A percentile compares a stretch with the other conserved stretches of the same genome.
Conservation (phyloP, 768 basidiomycete species). For the Leccinellum albellum region DNA sequence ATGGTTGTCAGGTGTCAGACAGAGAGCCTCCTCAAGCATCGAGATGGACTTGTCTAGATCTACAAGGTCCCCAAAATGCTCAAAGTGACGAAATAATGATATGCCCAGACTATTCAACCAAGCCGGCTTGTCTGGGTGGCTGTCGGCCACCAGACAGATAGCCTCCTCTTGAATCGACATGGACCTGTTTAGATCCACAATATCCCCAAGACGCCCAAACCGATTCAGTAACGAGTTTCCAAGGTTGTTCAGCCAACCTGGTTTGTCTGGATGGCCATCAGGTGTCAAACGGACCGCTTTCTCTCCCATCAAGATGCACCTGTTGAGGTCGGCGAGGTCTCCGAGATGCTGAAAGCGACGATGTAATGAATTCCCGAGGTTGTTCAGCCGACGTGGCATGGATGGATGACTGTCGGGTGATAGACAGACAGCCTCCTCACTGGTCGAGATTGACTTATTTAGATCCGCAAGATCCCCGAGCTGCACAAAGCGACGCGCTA, state of each 20-base stretch:
- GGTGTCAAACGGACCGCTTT: neutral
- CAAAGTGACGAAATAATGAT: too few relatives aligned
- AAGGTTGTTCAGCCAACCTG: neutral
- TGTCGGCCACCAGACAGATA: neutral
- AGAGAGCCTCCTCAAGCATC: too few relatives aligned
- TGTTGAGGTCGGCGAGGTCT: neutral
- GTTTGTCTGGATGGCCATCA: neutral
- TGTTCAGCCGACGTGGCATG: neutral
- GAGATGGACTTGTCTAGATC: too few relatives aligned
- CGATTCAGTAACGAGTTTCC: neutral
- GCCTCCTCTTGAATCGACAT: neutral
- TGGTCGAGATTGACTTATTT: neutral
- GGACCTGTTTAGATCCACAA: neutral
- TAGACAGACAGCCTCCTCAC: neutral
- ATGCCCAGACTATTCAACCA: neutral
- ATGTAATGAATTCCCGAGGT: neutral
- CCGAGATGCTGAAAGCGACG: neutral
- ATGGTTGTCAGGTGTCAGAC: too few relatives aligned
- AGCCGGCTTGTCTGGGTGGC: neutral
- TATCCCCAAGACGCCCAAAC: neutral
- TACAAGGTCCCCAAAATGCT: too few relatives aligned
- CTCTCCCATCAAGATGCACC: neutral
- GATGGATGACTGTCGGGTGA: neutral
- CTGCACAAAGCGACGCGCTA: neutral
- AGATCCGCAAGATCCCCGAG: neutral